Conservation (phyloP, 2,329 filamentous ascomycete species). For the Penicillium sp. region DNA sequence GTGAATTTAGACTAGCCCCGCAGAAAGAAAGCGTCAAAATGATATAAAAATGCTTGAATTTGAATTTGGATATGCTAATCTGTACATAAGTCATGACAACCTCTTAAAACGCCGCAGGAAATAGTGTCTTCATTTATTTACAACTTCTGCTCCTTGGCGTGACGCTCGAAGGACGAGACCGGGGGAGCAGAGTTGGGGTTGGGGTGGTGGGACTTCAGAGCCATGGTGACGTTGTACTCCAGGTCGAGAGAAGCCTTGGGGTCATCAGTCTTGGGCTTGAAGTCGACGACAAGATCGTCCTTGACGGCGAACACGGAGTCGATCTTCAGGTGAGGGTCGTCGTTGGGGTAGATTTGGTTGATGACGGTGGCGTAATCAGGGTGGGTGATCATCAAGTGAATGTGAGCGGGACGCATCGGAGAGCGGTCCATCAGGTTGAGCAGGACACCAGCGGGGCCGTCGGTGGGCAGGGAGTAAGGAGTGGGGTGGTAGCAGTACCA, state of each 20-base stretch:
- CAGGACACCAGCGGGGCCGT: slow-evolving; percentile 53
- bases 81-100: no score
- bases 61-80: no score
- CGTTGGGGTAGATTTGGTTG: slow-evolving; percentile 55
- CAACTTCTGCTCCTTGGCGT: slow-evolving; percentile 18
- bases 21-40: no score
- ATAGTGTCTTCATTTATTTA: no score
- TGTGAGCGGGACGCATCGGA: slow-evolving; percentile 57
- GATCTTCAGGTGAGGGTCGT: slow-evolving; percentile 53
- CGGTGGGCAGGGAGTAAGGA: slow-evolving; percentile 63
- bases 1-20: no score
- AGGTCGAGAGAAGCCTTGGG: slow-evolving; percentile 54
- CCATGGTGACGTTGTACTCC: slow-evolving; percentile 56
- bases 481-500: slow-evolving; percentile 72
- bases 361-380: slow-evolving; percentile 53
- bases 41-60: background rate
- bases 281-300: slow-evolving; percentile 55
- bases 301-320: slow-evolving; percentile 60
- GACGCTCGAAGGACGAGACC: slow-evolving; percentile 37
- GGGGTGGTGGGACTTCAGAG: slow-evolving; percentile 41
- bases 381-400: slow-evolving; percentile 54
- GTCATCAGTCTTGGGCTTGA: slow-evolving; percentile 48
- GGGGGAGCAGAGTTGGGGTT: slow-evolving; percentile 37
- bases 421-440: slow-evolving; percentile 52
- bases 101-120: no score